A percentile compares a stretch with the other conserved stretches of the same genome.
phyloP scores from a whole-genome alignment of 176 grass and related monocot species.

The Eremochloa ophiuroides region DNA sequence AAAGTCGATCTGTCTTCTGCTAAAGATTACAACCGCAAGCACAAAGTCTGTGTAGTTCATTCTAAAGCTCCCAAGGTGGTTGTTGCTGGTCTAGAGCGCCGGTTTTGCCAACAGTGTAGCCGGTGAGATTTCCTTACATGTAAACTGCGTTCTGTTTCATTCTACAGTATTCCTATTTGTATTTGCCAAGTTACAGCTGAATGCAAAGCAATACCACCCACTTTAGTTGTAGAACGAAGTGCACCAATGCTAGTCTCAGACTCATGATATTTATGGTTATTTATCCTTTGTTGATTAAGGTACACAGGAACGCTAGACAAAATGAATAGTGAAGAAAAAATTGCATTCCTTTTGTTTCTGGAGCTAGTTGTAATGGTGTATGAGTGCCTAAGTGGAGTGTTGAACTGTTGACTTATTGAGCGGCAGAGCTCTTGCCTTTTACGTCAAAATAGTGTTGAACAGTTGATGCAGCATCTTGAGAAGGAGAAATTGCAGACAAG shows the following conservation, averaged over 20 bases:
- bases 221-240: not conserved
- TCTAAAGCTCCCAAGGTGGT: conserved; percentile 59
- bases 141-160: not conserved
- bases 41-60: conserved; percentile 64
- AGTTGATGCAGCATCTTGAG: not conserved
- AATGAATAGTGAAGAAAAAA: not conserved
- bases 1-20: conserved; percentile 49
- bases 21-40: conserved; percentile 74
- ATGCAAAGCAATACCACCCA: not conserved
- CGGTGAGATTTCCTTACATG: conserved; percentile 26
- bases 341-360: not conserved
- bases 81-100: conserved; percentile 65
- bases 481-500: not conserved
- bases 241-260: not conserved
- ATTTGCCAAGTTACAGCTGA: not conserved
- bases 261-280: conserved; percentile 1
- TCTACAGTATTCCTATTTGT: not conserved
- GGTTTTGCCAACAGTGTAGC: conserved; percentile 87
- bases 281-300: not conserved
- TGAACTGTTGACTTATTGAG: too few species aligned
- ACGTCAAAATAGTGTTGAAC: not conserved
- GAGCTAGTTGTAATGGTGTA: not conserved
- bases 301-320: not conserved
- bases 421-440: too few species aligned
- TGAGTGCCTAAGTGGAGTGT: not conserved